Base-by-base conservation (phyloP, 2,329 filamentous ascomycete genomes). In the Diaporthe sp. region DNA sequence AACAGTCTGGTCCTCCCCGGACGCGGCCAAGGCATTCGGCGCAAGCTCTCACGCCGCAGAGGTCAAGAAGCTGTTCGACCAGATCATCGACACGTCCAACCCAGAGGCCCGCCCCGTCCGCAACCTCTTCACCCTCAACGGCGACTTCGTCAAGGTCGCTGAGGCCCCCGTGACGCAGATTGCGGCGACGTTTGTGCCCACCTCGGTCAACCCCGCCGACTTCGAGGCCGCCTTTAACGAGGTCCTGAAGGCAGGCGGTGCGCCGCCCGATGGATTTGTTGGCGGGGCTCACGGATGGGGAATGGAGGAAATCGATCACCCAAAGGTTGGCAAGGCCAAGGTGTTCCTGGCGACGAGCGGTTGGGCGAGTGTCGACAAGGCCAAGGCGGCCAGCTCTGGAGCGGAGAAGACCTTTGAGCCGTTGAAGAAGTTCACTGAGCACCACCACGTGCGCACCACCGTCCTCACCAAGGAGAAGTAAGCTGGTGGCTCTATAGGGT, bases 211-310 rank as follows among this genome's bases (percentile, higher is more conserved):
- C 33, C 5, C 30, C 17, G 33, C 64, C 22, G 77, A 73, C 6
- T 77, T 77, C 47, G 76, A 77, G 60, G 71, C 76, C 13, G 73
- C 72, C 2, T 77, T 72, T 17, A 38, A 70, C 4, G 66, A 38
- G 2, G 54, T 73, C 33, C n/a, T 75, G 13, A 42, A 57, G 42
- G 33, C 42, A 4, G 55, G 57, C 15, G 71, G 52, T 30, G 35
- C 50, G 54, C 76, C 71, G 54, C 76, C 74, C 9, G 74, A 72
- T 8, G 77, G 77, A 17, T 74, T 77, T 19, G 25, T 77, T 22
- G 71, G 61, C 2, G 76, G 74, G 28, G 60, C 76, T 10, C 70
- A 77, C 33, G 77, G 77, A 13, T 77, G 74, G 74, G 74, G 72
- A 12, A 30, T 55, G 19, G 73, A 77, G 45, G 61, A 72, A 25